A percentile compares a stretch with the other conserved stretches of the same genome.
phyloP scores from a whole-genome alignment of 768 basidiomycete species.

The Hydnomerulius pinastri region DNA sequence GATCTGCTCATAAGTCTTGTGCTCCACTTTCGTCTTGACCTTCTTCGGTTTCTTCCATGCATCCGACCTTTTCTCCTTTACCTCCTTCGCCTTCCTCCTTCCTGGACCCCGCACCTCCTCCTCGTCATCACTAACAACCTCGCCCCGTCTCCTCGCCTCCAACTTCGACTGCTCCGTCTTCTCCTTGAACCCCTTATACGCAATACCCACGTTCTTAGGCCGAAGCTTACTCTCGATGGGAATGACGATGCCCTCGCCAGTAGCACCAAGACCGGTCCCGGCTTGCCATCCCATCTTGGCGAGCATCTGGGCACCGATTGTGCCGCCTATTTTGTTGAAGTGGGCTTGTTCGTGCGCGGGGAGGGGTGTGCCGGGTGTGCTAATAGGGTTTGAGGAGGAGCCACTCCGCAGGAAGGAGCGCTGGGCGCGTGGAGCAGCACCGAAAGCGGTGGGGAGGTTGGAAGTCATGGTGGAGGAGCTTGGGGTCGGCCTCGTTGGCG shows the following conservation, averaged over 20 bases:
- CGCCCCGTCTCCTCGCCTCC: conserved; percentile 77
- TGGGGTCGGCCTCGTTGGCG: conserved; percentile 19
- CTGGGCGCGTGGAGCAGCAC: conserved; percentile 38
- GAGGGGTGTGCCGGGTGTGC: conserved; percentile 50
- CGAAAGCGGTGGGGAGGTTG: conserved; percentile 40
- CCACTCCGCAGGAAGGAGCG: conserved; percentile 59
- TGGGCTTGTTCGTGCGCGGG: conserved; percentile 72
- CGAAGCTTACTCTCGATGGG: conserved; percentile 86
- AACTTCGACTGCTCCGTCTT: conserved; percentile 81
- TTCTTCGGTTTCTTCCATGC: conserved; percentile 88
- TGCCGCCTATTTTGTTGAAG: conserved; percentile 73
- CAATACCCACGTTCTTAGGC: conserved; percentile 85
- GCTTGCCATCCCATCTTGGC: conserved; percentile 95
- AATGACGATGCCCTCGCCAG: conserved; percentile 81
- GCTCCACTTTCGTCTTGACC: conserved; percentile 81
- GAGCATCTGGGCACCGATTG: conserved; percentile 88
- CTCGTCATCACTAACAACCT: conserved; percentile 75
- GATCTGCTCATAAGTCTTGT: conserved; percentile 98
- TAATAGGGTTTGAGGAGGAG: conserved; percentile 41
- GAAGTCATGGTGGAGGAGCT: conserved; percentile 28
- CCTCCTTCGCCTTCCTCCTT: conserved; percentile 46
- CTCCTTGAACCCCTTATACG: conserved; percentile 85
- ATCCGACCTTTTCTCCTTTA: conserved; percentile 67
- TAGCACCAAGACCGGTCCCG: conserved; percentile 74
- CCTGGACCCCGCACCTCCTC: conserved; percentile 30